Conservation (phyloP, 2,329 filamentous ascomycete species). For the Aspergillus spinulosporus region DNA sequence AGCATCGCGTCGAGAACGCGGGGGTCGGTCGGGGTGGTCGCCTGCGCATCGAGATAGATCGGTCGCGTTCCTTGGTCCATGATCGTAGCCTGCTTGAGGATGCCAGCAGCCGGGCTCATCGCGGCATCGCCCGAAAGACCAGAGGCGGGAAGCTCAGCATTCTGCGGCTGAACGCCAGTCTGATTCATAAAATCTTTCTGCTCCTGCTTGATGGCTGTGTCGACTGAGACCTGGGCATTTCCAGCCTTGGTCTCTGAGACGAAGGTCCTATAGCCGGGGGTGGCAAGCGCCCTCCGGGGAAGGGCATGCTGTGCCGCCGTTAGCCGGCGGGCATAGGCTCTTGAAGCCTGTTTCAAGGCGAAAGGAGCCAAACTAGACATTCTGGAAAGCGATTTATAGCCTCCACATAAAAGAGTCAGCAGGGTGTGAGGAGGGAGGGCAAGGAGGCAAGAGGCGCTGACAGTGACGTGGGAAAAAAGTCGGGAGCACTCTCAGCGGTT, state of each 20-base stretch:
- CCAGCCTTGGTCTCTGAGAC: slow-evolving; percentile 76
- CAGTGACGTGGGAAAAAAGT: slow-evolving; percentile 28
- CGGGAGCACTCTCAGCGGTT: slow-evolving; percentile 21
- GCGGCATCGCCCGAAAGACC: slow-evolving; percentile 63
- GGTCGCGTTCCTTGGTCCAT: slow-evolving; percentile 91
- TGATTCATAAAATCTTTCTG: slow-evolving; percentile 72
- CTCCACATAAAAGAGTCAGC: slow-evolving; percentile 26
- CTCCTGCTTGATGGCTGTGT: slow-evolving; percentile 81
- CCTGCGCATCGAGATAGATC: slow-evolving; percentile 98
- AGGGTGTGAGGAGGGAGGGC: slow-evolving; percentile 24
- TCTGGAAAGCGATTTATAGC: slow-evolving; percentile 27
- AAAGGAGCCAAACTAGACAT: slow-evolving; percentile 69
- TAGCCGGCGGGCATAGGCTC: slow-evolving; percentile 55
- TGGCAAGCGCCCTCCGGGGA: slow-evolving; percentile 43
- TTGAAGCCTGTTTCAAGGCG: slow-evolving; percentile 73
- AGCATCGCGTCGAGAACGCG: slow-evolving; percentile 96
- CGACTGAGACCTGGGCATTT: slow-evolving; percentile 71
- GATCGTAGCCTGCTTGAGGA: slow-evolving; percentile 86
- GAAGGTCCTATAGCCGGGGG: slow-evolving; percentile 60
- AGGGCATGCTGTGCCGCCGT: slow-evolving; percentile 37
- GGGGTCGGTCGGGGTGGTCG: slow-evolving; percentile 92
- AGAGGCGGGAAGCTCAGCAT: slow-evolving; percentile 62
- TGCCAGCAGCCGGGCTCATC: slow-evolving; percentile 77
- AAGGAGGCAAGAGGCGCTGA: slow-evolving; percentile 13
- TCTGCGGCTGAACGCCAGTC: slow-evolving; percentile 55